Evolutionary conservation across 306 rosid genomes (phyloP), one percentile per base, ranked within the genome.

Genomic region (Lathyrus tuberosus): DNA sequence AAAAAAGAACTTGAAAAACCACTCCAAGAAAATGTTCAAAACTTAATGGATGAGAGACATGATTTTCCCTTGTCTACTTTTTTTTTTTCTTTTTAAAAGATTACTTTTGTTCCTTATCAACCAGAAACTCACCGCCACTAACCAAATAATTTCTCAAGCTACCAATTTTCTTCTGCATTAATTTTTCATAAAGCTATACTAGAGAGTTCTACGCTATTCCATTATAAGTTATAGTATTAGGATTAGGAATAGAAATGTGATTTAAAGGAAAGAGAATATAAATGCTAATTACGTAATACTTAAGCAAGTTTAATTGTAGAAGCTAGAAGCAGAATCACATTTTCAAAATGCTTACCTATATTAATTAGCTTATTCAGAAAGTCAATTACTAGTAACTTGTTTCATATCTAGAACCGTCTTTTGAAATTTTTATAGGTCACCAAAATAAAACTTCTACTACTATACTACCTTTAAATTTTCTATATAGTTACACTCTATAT

Each of bases 401-500:
- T 60, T 35, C 28, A 60, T 15, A 35, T 60, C 4, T 16, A 24
- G n/a, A 62, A 13, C 67, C 1, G 47, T 48, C n/a, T 49, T 44
- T 66, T 58, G 40, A 46, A 33, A 38, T 47, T 58, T 30, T 44
- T 72, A 3, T 59, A 78, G 28, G 65, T 56, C 69, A 38, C 41
- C 41, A 65, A 8, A 49, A 49, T 69, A 28, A 66, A 57, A 30
- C 35, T 59, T 30, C 24, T 35, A 71, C 9, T 30, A 28, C 24
- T n/a, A 22, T 42, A 70, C 6, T 30, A n/a, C 33, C 40, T 63
- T 41, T 67, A 70, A 67, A 41, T 59, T 78, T 67, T 56, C 59
- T 65, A 64, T 49, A 10, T 22, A 48, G 26, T n/a, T 31, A 62
- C 20, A 10, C 62, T 54, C 59, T 40, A 40, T 14, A 66, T 35